Evolutionary conservation across 495 filamentous ascomycete species (phyloP), one percentile per base, ranked within the genome.

Genomic region (Penicillium fimorum): DNA sequence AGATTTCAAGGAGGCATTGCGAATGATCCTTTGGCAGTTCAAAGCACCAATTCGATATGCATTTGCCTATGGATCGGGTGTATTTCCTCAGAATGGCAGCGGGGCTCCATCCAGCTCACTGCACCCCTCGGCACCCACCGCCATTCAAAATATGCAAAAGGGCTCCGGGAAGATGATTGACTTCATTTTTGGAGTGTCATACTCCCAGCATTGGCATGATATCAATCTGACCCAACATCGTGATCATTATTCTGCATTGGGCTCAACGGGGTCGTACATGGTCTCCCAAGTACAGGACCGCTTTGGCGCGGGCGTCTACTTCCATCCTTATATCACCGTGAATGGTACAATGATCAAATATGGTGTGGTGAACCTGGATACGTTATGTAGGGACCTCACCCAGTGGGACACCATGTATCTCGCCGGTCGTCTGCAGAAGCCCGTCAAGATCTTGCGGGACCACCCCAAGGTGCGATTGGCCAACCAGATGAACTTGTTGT

Each of bases 341-440:
- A 96, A 97, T 65, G 94, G 95, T 27, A 96, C 90, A 15, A 72
- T 96, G 65, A 94, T 98, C 68, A 98, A 98, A 72, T 98, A 98
- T 63, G 94, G 92, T 17, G 93, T 98, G 4, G 94, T 96, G 10
- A 96, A 95, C 63, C 73, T 97, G 50, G 83, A 90, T 62, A 96
- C 90, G 0, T 75, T 98, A n/a, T 90, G 87, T 61, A 79, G 75
- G 18, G 94, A 98, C 67, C 81, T 98, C 47, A 86, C 81, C 18
- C 81, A 89, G 59, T 98, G 94, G 94, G 84, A 92, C 50, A 96
- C 89, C 0, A 76, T 98, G 40, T 98, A 97, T 69, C 81, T 98
- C 25, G 94, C 94, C 22, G 94, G 94, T 1, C 90, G 94, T 40
- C 75, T 98, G 41, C 94, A 98, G 32, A 98, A 98, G 67, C 94